Evolutionary conservation across 176 grass and related monocot genomes (phyloP), one percentile per base, ranked within the genome.

Genomic region (Typha latifolia): DNA sequence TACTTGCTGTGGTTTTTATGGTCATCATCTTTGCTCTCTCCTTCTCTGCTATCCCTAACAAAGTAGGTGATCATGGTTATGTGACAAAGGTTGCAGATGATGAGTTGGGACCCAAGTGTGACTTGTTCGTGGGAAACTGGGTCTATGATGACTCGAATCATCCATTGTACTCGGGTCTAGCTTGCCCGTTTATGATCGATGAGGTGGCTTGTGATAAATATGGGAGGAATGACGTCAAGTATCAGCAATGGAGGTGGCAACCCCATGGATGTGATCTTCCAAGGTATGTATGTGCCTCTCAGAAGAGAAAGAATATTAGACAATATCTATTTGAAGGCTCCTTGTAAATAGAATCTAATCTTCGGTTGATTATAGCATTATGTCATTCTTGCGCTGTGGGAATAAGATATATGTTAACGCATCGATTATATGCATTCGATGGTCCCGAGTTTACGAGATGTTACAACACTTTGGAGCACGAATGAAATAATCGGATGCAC

Each of bases 241-340:
- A 96, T 80, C 82, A 96, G 82, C 77, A 88, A 11, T 96, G 91
- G 91, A 85, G 91, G 74, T 96, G 91, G 91, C 87, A 96, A 67
- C 91, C 87, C 14, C 66, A 83, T 31, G 84, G 79, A 70, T 96
- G 91, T 55, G 77, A 90, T 74, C 85, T 96, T 72, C 86, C 83
- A 20, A 89, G 90, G 90, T 89, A 85, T n/a, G 3, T 2, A 18
- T 13, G 7, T 20, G 34, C 1, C 6, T 43, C 1, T 43, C 10
- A 43, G 37, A 7, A 10, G 0, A 43, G 37, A 43, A 10, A 10
- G 5, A 43, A 43, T 6, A 43, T 43, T 9, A 43, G 37, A 43
- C 37, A 10, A 43, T 43, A 43, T 9, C 37, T 10, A 43, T 7
- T 43, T 10, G 37, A 43, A 10, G 37, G 5, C 6, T 43, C 37